phyloP scores from a whole-genome alignment of 1,284 basidiomycete genomes.

The Sanghuangporus baumii region DNA sequence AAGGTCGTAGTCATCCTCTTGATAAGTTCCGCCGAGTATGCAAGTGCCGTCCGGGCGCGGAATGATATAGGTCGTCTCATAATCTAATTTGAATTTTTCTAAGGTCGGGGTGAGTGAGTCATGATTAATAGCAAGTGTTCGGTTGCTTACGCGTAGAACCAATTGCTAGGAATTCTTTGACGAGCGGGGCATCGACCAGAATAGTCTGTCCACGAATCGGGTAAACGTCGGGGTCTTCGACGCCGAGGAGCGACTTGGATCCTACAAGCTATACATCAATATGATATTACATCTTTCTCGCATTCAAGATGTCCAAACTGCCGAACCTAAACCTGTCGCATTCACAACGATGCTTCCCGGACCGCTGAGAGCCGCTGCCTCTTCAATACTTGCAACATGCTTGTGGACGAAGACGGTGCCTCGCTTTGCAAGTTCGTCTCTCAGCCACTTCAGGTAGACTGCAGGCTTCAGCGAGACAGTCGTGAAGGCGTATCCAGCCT shows the following conservation, averaged over 20 bases:
- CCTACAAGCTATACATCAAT: slow-evolving; percentile 38
- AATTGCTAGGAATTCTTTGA: slow-evolving; percentile 33
- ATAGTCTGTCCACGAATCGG: slow-evolving; percentile 88
- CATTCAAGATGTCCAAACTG: not conserved
- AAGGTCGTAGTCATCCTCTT: slow-evolving; percentile 42
- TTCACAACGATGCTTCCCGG: slow-evolving; percentile 38
- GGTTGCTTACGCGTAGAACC: slow-evolving; percentile 22
- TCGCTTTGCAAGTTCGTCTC: slow-evolving; percentile 31
- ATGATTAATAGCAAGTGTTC: slow-evolving; percentile 7
- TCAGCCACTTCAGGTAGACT: slow-evolving; percentile 44
- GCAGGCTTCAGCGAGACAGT: slow-evolving; percentile 45
- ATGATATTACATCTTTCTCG: not conserved
- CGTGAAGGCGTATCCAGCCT: slow-evolving; percentile 36
- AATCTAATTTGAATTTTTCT: not conserved
- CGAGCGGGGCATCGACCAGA: slow-evolving; percentile 62
- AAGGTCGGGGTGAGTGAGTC: not conserved
- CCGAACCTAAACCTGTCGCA: slow-evolving; percentile 42
- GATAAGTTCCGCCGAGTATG: slow-evolving; percentile 53
- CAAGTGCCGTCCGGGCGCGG: slow-evolving; percentile 45
- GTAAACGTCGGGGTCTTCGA: slow-evolving; percentile 67
- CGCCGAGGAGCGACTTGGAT: slow-evolving; percentile 69
- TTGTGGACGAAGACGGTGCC: slow-evolving; percentile 29
- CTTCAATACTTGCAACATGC: slow-evolving; percentile 33
- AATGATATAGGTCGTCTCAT: slow-evolving; percentile 44
- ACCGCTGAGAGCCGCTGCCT: slow-evolving; percentile 35